Evolutionary conservation across 257 asterid species (phyloP).

Genomic region (Penstemon newberryi): DNA sequence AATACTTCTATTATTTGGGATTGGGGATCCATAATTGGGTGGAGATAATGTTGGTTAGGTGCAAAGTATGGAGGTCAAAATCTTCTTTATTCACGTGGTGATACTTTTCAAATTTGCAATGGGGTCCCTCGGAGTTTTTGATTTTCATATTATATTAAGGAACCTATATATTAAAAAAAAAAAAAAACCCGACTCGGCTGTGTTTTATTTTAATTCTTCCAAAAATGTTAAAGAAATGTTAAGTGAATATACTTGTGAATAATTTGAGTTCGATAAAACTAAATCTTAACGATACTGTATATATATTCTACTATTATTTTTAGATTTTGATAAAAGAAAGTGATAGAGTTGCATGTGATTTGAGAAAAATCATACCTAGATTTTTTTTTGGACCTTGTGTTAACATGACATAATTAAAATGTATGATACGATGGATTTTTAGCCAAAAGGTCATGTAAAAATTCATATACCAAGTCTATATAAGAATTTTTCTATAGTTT

Average conservation of each 20-base stretch:
- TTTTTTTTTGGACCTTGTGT: background rate
- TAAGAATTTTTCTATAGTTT: too few relatives aligned
- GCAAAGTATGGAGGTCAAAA: conserved; percentile 36
- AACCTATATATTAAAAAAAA: background rate
- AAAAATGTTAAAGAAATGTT: too few relatives aligned
- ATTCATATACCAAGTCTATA: too few relatives aligned
- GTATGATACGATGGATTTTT: background rate
- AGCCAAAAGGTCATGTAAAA: background rate
- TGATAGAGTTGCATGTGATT: conserved; percentile 9
- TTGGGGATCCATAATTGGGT: conserved; percentile 25
- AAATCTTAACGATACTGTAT: too few relatives aligned
- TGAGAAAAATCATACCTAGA: conserved; percentile 6
- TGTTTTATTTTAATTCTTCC: too few relatives aligned
- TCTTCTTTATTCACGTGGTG: conserved; percentile 59
- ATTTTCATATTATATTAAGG: conserved; percentile 23
- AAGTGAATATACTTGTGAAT: too few relatives aligned
- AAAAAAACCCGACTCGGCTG: background rate
- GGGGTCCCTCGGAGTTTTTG: conserved; percentile 32
- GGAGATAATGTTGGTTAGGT: conserved; percentile 40
- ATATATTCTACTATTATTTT: background rate
- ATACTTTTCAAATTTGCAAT: conserved; percentile 35
- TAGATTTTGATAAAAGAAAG: background rate
- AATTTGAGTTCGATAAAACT: too few relatives aligned
- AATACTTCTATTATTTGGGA: conserved; percentile 21
- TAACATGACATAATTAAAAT: background rate